Evolutionary conservation across 805 yeast species (phyloP).

Genomic region (Candida nonsorbophila): DNA sequence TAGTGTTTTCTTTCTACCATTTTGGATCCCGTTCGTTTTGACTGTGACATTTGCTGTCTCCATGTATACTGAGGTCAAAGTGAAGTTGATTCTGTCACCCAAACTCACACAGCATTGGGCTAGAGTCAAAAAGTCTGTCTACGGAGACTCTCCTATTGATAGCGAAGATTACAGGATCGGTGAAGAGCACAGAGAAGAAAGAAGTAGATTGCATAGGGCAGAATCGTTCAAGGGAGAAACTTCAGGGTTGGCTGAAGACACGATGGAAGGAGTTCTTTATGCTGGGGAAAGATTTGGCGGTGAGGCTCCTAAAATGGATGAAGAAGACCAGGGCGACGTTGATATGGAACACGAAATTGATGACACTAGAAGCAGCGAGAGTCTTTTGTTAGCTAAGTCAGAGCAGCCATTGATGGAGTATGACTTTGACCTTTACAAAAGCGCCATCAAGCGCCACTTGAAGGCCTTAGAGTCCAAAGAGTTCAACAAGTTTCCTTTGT

Average conservation of each 20-base stretch:
- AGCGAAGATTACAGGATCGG: conserved; percentile 28
- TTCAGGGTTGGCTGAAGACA: conserved; percentile 27
- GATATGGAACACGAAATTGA: conserved; percentile 3
- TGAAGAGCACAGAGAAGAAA: conserved; percentile 19
- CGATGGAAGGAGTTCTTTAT: conserved; percentile 32
- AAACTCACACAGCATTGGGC: conserved; percentile 26
- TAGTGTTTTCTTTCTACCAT: conserved; percentile 32
- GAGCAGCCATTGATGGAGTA: conserved; percentile 15
- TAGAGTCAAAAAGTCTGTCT: conserved; percentile 26
- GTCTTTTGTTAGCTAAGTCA: conserved; percentile 7
- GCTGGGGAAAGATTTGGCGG: conserved; percentile 26
- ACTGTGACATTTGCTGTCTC: conserved; percentile 29
- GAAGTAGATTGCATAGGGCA: conserved; percentile 19
- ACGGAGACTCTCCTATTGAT: conserved; percentile 23
- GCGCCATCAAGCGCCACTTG: conserved; percentile 11
- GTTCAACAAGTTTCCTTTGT: conserved; percentile 20
- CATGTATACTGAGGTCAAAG: conserved; percentile 34
- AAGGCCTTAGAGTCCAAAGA: conserved; percentile 12
- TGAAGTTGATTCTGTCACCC: conserved; percentile 20
- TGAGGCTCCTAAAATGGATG: conserved; percentile 6
- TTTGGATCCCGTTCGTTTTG: conserved; percentile 47
- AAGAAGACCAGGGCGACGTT: conserved; percentile 9
- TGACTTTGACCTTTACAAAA: conserved; percentile 19
- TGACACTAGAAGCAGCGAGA: background rate
- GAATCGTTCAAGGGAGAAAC: conserved; percentile 39